A percentile compares a stretch with the other conserved stretches of the same genome.
Evolutionary conservation across 2,329 filamentous ascomycete species (phyloP).

Genomic region (Nigrospora osmanthi): DNA sequence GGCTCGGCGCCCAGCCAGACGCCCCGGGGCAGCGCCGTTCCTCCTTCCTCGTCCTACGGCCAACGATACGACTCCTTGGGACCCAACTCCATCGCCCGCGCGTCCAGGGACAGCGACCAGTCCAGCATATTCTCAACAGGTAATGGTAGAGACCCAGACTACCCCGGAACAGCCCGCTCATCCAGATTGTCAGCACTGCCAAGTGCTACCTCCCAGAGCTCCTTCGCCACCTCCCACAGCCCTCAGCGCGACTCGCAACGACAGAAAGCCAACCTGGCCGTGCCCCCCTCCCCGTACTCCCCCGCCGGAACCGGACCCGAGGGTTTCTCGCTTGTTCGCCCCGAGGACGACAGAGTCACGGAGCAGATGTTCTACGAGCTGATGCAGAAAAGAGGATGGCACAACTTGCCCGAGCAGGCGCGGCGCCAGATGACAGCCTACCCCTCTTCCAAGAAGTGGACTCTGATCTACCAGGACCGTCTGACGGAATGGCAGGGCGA

Average conservation of each 20-base stretch:
- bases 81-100: constrained; percentile 13
- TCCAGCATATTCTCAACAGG: constrained; percentile 50
- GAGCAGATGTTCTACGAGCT: constrained; percentile 87
- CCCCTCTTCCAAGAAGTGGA: constrained; percentile 94
- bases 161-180: constrained; percentile 32
- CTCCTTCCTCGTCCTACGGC: constrained; percentile 22
- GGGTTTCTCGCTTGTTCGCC: constrained; percentile 58
- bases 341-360: constrained; percentile 73
- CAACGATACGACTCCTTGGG: constrained; percentile 53
- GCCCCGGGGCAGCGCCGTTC: constrained; percentile 39
- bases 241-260: constrained; percentile 50
- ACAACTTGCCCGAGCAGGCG: constrained; percentile 91
- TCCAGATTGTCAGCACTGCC: constrained; percentile 42
- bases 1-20: constrained; percentile 3
- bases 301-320: constrained; percentile 27
- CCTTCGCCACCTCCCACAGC: constrained; percentile 34
- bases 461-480: constrained; percentile 88
- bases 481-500: constrained; percentile 91
- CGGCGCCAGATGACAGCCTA: constrained; percentile 94
- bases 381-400: constrained; percentile 98
- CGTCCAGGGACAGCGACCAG: constrained; percentile 34
- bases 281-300: constrained; percentile 15
- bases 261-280: constrained; percentile 13
- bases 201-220: constrained; percentile 48
- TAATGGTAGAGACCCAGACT: constrained; percentile 38